Base-by-base conservation (phyloP, 352 stramenopile genomes). In the Phytophthora pisi region DNA sequence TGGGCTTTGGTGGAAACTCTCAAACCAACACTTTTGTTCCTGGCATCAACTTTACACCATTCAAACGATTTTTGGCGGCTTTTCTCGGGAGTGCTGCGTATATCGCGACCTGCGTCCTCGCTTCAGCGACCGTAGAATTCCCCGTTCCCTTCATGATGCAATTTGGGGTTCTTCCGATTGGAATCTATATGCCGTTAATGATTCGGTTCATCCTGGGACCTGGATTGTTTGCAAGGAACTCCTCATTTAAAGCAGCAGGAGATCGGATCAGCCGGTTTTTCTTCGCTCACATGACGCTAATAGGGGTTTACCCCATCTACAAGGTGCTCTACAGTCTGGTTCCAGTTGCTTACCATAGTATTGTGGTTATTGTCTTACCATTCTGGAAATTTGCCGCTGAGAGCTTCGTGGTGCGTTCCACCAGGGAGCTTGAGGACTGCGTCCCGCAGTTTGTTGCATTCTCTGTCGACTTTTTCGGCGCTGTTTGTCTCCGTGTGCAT, bases 21-120 rank as follows among this genome's bases (percentile, higher is more conserved):
- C 20, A 51, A 51, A 51, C 45, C 13, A 15, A 13, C 45, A 28
- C 8, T 3, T 54, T 54, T 54, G 26, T 54, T 11, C 49, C 49
- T 15, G 49, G 24, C 10, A 7, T 54, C 15, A 40, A 54, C 23
- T 54, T 54, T 6, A 54, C 24, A 9, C 4, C 15, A 5, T 13
- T 3, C 24, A 31, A 54, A 26, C 23, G 23, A 13, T 20, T 54
- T 18, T 11, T n/a, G 11, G 20, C 11, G 7, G 49, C 49, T 36
- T 54, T 54, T 9, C 9, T 23, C 2, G 24, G 15, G 5, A 54
- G 49, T 34, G 5, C 24, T 15, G 49, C 24, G 4, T 54, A 31
- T 54, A 23, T 34, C 10, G 49, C 23, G 15, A 31, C 49, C 23
- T 38, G 49, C 49, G 16, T 54, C 13, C 4, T 54, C 24, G 49